These are phyloP conservation scores for Xylona heveae DNA, from an alignment of 495 filamentous ascomycete species.

Conservation along the genomic window DNA sequence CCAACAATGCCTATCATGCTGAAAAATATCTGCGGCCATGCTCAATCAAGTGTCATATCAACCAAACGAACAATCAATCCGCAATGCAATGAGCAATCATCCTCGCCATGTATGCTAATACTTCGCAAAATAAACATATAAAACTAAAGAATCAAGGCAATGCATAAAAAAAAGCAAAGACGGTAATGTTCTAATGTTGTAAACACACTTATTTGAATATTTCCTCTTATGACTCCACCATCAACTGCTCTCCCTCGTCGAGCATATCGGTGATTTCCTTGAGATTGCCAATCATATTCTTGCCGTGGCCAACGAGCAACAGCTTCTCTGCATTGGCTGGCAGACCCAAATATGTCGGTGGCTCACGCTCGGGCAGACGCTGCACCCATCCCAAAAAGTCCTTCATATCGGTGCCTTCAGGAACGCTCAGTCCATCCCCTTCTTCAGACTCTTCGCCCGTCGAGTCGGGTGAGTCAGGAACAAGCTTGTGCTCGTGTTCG, in stretches of 20 bases:
- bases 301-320: slow-evolving; percentile 72
- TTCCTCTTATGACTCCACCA: slow-evolving; percentile 37
- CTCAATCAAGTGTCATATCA: too few species aligned
- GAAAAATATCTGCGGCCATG: too few species aligned
- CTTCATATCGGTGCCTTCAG: slow-evolving; percentile 54
- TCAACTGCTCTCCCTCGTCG: slow-evolving; percentile 84
- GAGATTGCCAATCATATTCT: slow-evolving; percentile 67
- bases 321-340: slow-evolving; percentile 95
- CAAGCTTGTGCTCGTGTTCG: slow-evolving; percentile 76
- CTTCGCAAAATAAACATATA: too few species aligned
- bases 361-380: slow-evolving; percentile 78
- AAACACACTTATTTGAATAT: too few species aligned
- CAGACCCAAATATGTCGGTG: slow-evolving; percentile 87
- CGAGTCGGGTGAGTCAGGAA: slow-evolving; percentile 33
- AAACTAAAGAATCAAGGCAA: too few species aligned
- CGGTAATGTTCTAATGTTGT: too few species aligned
- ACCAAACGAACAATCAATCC: too few species aligned
- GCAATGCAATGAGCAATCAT: too few species aligned
- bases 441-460: slow-evolving; percentile 17
- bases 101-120: too few species aligned
- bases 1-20: too few species aligned
- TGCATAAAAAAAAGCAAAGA: too few species aligned
- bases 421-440: slow-evolving; percentile 48
- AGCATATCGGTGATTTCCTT: slow-evolving; percentile 62
- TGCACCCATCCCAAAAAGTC: slow-evolving; percentile 91